phyloP scores from a whole-genome alignment of 495 filamentous ascomycete species.

The Penicillium taxi region DNA sequence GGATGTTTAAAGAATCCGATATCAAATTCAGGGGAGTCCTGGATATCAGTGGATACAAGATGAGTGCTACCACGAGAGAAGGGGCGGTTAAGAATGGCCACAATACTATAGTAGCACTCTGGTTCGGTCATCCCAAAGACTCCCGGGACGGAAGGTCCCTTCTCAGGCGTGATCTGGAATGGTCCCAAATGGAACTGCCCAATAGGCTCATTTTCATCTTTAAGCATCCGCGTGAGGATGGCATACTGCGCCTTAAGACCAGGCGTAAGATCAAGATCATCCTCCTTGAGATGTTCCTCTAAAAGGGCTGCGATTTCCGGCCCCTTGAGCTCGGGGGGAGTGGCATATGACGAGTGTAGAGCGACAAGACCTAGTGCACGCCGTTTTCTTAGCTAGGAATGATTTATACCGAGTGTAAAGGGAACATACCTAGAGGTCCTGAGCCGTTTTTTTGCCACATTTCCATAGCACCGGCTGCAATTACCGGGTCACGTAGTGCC shows the following conservation, averaged over 20 bases:
- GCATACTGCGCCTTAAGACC: slow-evolving; percentile 11
- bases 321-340: background rate
- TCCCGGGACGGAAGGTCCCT: slow-evolving; percentile 3
- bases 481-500: slow-evolving; percentile 5
- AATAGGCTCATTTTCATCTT: slow-evolving; percentile 10
- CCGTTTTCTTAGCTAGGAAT: slow-evolving; percentile 4
- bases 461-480: slow-evolving; percentile 15
- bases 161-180: slow-evolving; percentile 8
- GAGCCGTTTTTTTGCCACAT: slow-evolving; percentile 13
- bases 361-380: background rate
- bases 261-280: too few relatives aligned
- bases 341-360: background rate
- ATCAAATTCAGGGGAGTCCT: slow-evolving; percentile 33
- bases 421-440: slow-evolving; percentile 14
- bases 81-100: slow-evolving; percentile 35
- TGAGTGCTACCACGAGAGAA: slow-evolving; percentile 50
- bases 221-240: slow-evolving; percentile 2
- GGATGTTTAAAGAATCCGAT: slow-evolving; percentile 38
- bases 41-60: slow-evolving; percentile 28
- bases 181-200: slow-evolving; percentile 15
- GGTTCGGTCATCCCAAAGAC: slow-evolving; percentile 11
- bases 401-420: slow-evolving; percentile 14
- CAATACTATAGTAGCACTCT: slow-evolving; percentile 35
- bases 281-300: slow-evolving; percentile 1
- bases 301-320: background rate